Conservation (phyloP, 129 eudicot species). For the Tagetes patula region DNA sequence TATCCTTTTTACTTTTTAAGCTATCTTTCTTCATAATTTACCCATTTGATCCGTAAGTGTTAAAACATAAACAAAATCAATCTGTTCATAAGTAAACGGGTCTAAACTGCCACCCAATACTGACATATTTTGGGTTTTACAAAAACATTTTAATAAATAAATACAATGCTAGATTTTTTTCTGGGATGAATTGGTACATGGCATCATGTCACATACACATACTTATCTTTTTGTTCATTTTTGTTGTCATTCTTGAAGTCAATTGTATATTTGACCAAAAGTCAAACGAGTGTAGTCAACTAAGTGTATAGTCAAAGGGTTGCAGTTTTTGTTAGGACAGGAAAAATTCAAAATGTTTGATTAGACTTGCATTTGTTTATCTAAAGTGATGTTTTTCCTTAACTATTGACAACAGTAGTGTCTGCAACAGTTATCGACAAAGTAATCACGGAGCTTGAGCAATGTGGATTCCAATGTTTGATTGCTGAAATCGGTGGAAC, state of each 20-base stretch:
- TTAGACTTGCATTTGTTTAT: background rate
- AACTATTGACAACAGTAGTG: slow-evolving; percentile 57
- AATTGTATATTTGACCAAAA: background rate
- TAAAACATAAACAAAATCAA: background rate
- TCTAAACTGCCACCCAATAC: background rate
- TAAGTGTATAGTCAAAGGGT: background rate
- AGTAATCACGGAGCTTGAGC: slow-evolving; percentile 76
- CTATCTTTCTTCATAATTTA: background rate
- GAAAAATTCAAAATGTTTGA: background rate
- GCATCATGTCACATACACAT: background rate
- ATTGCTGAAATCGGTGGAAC: slow-evolving; percentile 85
- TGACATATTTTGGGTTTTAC: no score
- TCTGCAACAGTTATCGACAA: slow-evolving; percentile 66
- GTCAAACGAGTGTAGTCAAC: background rate
- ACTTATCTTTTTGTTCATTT: background rate
- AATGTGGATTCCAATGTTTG: slow-evolving; percentile 85
- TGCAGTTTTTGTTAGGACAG: background rate
- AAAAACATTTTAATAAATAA: no score
- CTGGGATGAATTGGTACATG: background rate
- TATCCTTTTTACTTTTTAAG: slow-evolving; percentile 52
- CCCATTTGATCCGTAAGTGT: background rate
- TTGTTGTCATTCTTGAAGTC: background rate
- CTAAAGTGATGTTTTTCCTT: slow-evolving; percentile 39
- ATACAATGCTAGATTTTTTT: no score
- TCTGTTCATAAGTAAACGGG: background rate